Conservation (phyloP, 1,284 basidiomycete species). For the Ustilago sp. region DNA sequence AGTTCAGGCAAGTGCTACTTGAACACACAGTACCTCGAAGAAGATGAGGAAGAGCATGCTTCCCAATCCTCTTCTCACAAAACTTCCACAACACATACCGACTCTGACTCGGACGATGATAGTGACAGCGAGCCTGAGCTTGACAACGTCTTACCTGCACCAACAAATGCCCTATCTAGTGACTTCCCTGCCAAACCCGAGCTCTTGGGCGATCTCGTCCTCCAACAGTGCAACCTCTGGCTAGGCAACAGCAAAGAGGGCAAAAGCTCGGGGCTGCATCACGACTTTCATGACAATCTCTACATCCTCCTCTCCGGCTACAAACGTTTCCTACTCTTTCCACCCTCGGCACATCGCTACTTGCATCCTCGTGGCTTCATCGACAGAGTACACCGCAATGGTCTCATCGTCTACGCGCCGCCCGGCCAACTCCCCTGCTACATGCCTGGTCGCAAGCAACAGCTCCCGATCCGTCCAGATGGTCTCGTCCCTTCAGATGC, state of each 20-base stretch:
- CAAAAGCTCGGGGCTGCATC: constrained; percentile 64
- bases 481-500: constrained; percentile 64
- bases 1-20: constrained; percentile 62
- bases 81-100: constrained; percentile 32
- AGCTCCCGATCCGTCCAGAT: constrained; percentile 56
- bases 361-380: constrained; percentile 59
- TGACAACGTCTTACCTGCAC: constrained; percentile 62
- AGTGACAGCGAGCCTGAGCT: constrained; percentile 47
- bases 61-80: constrained; percentile 28
- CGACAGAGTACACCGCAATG: constrained; percentile 58
- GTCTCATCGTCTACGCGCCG: constrained; percentile 62
- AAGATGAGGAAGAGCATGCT: constrained; percentile 34
- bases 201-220: constrained; percentile 62
- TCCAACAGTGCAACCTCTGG: constrained; percentile 69
- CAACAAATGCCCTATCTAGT: constrained; percentile 57
- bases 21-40: constrained; percentile 66
- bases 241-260: constrained; percentile 59
- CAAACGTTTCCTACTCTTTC: constrained; percentile 68
- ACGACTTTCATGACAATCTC: constrained; percentile 69
- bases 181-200: constrained; percentile 64
- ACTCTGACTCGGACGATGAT: constrained; percentile 47
- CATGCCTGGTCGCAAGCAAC: constrained; percentile 30
- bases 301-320: constrained; percentile 66
- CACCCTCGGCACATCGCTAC: constrained; percentile 58
- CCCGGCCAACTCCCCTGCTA: constrained; percentile 44